phyloP scores from a whole-genome alignment of 2,329 filamentous ascomycete genomes.

The Fusarium pininemorale region DNA sequence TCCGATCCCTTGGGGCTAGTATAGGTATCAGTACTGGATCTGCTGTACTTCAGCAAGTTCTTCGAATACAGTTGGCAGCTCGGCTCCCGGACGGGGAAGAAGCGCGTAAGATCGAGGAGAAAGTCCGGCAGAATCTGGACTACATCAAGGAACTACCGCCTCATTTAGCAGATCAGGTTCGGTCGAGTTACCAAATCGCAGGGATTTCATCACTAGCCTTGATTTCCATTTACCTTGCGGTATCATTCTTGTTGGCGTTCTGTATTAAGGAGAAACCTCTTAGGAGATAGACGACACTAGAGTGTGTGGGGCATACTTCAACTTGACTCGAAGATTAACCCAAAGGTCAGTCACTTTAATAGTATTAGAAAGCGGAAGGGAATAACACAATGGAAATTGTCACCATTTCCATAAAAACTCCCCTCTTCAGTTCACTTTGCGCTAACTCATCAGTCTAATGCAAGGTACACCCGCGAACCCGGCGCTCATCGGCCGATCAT shows the following conservation, averaged over 20 bases:
- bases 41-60: slow-evolving; percentile 75
- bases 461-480: background rate
- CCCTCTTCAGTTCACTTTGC: background rate
- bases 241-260: slow-evolving; percentile 52
- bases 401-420: background rate
- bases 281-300: slow-evolving; percentile 43
- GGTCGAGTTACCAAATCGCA: slow-evolving; percentile 69
- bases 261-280: slow-evolving; percentile 69
- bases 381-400: background rate
- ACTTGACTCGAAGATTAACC: background rate
- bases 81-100: slow-evolving; percentile 65
- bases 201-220: slow-evolving; percentile 54
- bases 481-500: background rate
- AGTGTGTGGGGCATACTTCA: background rate
- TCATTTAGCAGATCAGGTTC: slow-evolving; percentile 65
- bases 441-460: background rate
- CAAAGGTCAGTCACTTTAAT: background rate
- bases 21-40: slow-evolving; percentile 77
- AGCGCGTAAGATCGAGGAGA: slow-evolving; percentile 72
- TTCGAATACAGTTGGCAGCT: slow-evolving; percentile 65
- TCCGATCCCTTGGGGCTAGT: slow-evolving; percentile 80
- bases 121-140: slow-evolving; percentile 74
- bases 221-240: slow-evolving; percentile 47
- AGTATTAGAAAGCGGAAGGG: background rate
- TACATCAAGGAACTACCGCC: slow-evolving; percentile 74